Conservation (phyloP, 2,329 filamentous ascomycete species). For the Aureobasidium namibiae region DNA sequence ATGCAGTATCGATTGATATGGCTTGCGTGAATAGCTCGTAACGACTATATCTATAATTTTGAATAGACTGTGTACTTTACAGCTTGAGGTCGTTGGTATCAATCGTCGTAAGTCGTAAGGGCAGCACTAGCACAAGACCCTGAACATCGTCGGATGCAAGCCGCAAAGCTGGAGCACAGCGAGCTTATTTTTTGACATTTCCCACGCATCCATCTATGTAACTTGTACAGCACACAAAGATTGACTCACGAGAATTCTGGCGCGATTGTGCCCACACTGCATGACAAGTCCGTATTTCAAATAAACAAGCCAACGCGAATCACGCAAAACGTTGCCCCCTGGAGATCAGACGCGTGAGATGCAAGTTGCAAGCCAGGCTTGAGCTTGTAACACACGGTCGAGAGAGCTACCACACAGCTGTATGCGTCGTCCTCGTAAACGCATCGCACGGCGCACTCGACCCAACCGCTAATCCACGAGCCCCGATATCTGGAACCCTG, state of each 20-base stretch:
- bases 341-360: neutral
- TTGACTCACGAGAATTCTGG: neutral
- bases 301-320: constrained; percentile 7
- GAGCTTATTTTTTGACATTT: constrained; percentile 9
- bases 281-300: constrained; percentile 8
- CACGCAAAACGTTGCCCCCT: neutral
- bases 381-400: neutral
- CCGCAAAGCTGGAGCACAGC: constrained; percentile 4
- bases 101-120: neutral
- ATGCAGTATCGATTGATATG: no score
- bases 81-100: neutral
- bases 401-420: constrained; percentile 5
- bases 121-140: constrained; percentile 1
- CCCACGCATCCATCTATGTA: neutral
- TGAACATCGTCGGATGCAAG: constrained; percentile 9
- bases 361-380: neutral
- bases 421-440: constrained; percentile 5
- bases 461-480: neutral
- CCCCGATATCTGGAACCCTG: neutral
- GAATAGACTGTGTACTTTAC: neutral
- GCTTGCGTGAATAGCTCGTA: no score
- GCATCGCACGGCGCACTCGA: constrained; percentile 5
- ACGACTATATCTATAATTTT: no score
- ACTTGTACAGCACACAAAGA: neutral
- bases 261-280: constrained; percentile 7